Evolutionary conservation across 192 early-diverging fungal genomes (phyloP), one percentile per base, ranked within the genome.

Genomic region (Coemansia sp.): DNA sequence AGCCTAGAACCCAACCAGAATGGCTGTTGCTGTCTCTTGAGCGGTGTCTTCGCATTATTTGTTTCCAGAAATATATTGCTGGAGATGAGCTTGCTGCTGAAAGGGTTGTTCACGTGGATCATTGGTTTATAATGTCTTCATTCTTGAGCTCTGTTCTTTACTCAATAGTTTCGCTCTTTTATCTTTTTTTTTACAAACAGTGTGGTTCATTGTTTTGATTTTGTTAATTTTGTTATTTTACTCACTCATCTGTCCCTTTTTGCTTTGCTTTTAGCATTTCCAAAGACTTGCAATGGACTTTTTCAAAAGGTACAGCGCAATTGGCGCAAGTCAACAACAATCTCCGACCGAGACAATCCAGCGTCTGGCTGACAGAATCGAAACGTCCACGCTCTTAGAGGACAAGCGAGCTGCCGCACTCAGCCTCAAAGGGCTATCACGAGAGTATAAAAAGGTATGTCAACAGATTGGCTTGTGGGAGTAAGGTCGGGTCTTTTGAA

Each of bases 361-460:
- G 65, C 90, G 87, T 68, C 84, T 97, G 63, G 89, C 88, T 41
- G 95, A 96, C 70, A 85, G 94, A 54, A 89, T 92, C 38, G 87
- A 85, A 59, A 87, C 94, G 56, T 88, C 93, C 15, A 95, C 93
- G 9, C 84, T 97, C 21, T 74, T 94, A 32, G 97, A 99, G 70
- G 97, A 99, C 85, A 79, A 93, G 54, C 75, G 95, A 38, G 92
- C 94, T 6, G 93, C 92, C 2, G 92, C 96, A 12, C 86, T 92
- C 19, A 88, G 91, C 8, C 79, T 99, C 59, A 95, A 94, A 65
- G 92, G 92, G 3, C 85, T 97, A 40, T 87, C 92, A 9, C 78
- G 91, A 52, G 92, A 98, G 53, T 97, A 92, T 65, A 75, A 69
- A 63, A 68, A 78, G 70, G 81, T 87, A 88, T 59, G 72, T 7